phyloP scores from a whole-genome alignment of 2,329 filamentous ascomycete genomes.

The Colletotrichum sojae region DNA sequence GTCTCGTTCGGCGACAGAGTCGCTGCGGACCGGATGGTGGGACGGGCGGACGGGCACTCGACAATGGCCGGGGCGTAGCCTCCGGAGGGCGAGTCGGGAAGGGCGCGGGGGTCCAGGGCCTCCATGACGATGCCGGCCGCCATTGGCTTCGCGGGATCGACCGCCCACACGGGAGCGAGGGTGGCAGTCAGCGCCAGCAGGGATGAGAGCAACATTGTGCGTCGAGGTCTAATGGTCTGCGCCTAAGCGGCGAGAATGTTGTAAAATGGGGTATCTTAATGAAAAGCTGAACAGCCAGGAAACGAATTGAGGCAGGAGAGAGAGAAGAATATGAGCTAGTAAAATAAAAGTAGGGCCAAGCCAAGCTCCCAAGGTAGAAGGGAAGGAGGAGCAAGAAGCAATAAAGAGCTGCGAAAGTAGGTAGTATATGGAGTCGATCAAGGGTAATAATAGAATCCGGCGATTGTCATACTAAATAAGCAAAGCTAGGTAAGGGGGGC shows the following conservation, averaged over 20 bases:
- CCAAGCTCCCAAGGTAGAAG: neutral
- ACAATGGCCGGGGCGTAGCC: conserved; percentile 80
- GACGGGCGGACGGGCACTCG: conserved; percentile 78
- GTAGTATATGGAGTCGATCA: conserved; percentile 14
- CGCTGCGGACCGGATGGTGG: conserved; percentile 75
- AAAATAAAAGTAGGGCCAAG: conserved; percentile 8
- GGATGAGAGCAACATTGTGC: conserved; percentile 29
- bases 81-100: conserved; percentile 60
- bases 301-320: neutral
- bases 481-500: neutral
- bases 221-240: neutral
- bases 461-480: conserved; percentile 3
- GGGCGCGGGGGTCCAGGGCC: conserved; percentile 47
- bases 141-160: conserved; percentile 36
- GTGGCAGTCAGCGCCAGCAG: conserved; percentile 27
- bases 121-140: conserved; percentile 28
- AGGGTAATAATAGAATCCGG: conserved; percentile 30
- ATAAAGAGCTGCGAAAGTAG: neutral
- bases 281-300: neutral
- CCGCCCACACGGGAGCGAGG: conserved; percentile 52
- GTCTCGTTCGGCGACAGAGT: conserved; percentile 78
- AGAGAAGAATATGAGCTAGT: neutral
- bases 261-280: neutral
- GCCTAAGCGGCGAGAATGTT: neutral
- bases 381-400: neutral